Evolutionary conservation across 164 flowering plant genomes (phyloP).

Genomic region (Liriodendron chinense): DNA sequence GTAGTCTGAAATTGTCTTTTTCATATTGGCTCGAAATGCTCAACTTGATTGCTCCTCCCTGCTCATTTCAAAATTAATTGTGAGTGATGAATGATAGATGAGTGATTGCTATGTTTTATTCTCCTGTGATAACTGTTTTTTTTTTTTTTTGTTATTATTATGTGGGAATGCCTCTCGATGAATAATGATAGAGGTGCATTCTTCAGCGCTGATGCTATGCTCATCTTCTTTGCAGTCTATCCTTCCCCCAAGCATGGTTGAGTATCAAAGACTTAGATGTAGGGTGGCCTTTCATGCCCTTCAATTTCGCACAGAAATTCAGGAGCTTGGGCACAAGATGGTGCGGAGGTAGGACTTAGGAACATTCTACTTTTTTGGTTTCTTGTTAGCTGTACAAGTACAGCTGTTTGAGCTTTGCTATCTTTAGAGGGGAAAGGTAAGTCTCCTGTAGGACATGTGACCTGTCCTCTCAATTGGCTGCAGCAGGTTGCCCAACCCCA

Average conservation of each 20-base stretch:
- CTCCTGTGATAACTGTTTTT: too few species aligned
- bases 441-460: not conserved
- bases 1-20: too few species aligned
- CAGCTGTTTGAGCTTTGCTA: not conserved
- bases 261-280: constrained; percentile 91
- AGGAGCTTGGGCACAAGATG: constrained; percentile 63
- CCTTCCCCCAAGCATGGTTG: constrained; percentile 77
- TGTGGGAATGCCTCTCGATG: too few species aligned
- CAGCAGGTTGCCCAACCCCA: not conserved
- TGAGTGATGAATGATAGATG: too few species aligned
- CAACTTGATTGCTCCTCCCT: too few species aligned
- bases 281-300: constrained; percentile 97
- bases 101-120: too few species aligned
- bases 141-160: too few species aligned
- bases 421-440: not conserved
- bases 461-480: not conserved
- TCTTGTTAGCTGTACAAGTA: not conserved
- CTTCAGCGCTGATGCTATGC: not conserved
- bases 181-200: too few species aligned
- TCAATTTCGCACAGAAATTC: constrained; percentile 78
- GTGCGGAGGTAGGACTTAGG: constrained; percentile 57
- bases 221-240: constrained; percentile 50
- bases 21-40: too few species aligned
- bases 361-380: not conserved
- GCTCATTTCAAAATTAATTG: too few species aligned